Percentiles rank a stretch among this genome's conserved stretches.
Evolutionary conservation across 2,329 filamentous ascomycete species (phyloP).

Genomic region (Trichoderma guizhouense): DNA sequence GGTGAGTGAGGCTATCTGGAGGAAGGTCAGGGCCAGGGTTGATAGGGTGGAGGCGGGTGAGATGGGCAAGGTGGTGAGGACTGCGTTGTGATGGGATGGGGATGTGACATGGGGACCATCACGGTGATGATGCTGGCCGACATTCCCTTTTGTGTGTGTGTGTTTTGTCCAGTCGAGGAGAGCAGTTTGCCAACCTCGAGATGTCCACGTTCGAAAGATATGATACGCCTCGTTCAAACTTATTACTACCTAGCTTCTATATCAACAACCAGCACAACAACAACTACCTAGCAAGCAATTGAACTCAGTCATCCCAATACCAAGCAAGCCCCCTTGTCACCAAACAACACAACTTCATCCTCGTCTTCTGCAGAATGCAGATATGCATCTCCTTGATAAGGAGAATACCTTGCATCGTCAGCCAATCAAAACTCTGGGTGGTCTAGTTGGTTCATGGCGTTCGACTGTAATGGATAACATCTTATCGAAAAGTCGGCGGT

Average conservation of each 20-base stretch:
- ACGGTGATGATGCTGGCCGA: not conserved
- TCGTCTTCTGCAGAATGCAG: not conserved
- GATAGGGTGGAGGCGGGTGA: conserved; percentile 50
- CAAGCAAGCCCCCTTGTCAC: not conserved
- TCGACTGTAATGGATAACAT: conserved; percentile 26
- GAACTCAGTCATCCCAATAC: not conserved
- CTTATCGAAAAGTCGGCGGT: conserved; percentile 29
- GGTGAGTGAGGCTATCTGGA: conserved; percentile 56
- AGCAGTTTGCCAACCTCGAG: not conserved
- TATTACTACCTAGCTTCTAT: not conserved
- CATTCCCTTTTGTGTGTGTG: not conserved
- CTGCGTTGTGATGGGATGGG: conserved; percentile 3
- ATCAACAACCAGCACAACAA: not conserved
- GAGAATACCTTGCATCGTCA: not conserved
- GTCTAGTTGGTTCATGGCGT: conserved; percentile 30
- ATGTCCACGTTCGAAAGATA: not conserved
- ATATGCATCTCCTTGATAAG: not conserved
- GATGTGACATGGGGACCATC: not conserved
- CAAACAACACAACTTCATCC: not conserved
- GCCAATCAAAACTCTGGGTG: conserved; percentile 24
- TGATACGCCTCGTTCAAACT: not conserved
- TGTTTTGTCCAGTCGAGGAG: not conserved
- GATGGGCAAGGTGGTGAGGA: conserved; percentile 45
- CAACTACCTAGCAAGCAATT: not conserved
- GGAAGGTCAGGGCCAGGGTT: conserved; percentile 44